Evolutionary conservation across 1,139 yeast genomes (phyloP).

Genomic region (Yamadazyma buinensis): DNA sequence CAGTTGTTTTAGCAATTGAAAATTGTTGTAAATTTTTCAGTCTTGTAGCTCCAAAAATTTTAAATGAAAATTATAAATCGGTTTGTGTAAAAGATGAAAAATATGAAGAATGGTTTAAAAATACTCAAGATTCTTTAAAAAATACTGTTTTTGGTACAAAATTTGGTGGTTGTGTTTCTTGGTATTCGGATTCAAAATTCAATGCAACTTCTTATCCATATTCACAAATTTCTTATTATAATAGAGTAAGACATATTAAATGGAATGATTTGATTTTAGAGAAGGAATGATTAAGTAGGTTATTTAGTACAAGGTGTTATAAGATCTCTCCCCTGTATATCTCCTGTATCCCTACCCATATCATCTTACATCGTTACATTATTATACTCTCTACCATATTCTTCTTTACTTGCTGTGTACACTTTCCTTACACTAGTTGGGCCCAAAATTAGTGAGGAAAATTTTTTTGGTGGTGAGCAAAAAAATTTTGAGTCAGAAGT

Average conservation of each 20-base stretch:
- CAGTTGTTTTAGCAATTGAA: constrained; percentile 42
- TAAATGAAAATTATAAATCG: constrained; percentile 19
- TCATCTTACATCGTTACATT: no score
- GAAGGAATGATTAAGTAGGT: neutral
- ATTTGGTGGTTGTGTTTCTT: constrained; percentile 43
- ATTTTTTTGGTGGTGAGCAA: no score
- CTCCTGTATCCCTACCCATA: neutral
- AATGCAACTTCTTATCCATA: constrained; percentile 39
- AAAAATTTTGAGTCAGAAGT: constrained; percentile 3
- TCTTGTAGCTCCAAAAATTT: constrained; percentile 23
- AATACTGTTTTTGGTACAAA: constrained; percentile 35
- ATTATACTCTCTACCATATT: no score
- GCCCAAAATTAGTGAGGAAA: no score
- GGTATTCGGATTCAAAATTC: constrained; percentile 30
- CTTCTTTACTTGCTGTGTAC: no score
- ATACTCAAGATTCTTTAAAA: constrained; percentile 24
- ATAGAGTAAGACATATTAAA: constrained; percentile 24
- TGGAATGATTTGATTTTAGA: constrained; percentile 22
- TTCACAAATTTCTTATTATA: constrained; percentile 34
- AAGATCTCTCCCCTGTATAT: no score
- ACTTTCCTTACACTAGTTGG: no score
- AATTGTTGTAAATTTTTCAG: constrained; percentile 27
- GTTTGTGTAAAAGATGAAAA: constrained; percentile 30
- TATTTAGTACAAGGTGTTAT: no score
- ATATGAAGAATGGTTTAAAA: constrained; percentile 35